Evolutionary conservation across 2,329 filamentous ascomycete genomes (phyloP).

Genomic region (Neofusicoccum umdonicola): DNA sequence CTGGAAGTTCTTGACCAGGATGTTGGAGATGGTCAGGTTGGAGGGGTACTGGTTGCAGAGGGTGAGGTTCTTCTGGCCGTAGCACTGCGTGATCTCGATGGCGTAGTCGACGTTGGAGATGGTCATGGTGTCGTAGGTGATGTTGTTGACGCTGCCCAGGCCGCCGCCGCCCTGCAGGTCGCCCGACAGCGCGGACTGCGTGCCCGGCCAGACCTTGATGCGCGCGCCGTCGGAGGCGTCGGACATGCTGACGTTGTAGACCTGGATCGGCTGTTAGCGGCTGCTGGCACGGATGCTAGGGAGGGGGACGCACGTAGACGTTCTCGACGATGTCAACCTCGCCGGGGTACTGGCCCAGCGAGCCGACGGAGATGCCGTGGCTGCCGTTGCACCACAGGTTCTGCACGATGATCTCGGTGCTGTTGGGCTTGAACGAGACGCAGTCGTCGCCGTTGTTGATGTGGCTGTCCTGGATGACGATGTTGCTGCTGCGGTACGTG

Average conservation of each 20-base stretch:
- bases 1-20: constrained; percentile 56
- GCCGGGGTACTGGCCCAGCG: constrained; percentile 64
- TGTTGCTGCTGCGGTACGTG: constrained; percentile 59
- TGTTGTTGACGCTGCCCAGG: constrained; percentile 60
- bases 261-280: constrained; percentile 21
- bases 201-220: constrained; percentile 72
- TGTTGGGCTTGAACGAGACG: constrained; percentile 73
- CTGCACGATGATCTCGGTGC: constrained; percentile 66
- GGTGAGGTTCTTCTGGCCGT: constrained; percentile 61
- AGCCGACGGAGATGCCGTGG: constrained; percentile 72
- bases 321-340: constrained; percentile 68
- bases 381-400: constrained; percentile 67
- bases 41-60: constrained; percentile 60
- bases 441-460: constrained; percentile 69
- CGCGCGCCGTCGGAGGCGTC: constrained; percentile 60
- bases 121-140: constrained; percentile 63
- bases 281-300: background rate
- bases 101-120: constrained; percentile 64
- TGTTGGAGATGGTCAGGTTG: constrained; percentile 54
- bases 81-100: constrained; percentile 65
- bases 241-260: constrained; percentile 38
- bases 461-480: constrained; percentile 66
- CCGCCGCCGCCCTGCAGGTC: constrained; percentile 67
- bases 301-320: constrained; percentile 50
- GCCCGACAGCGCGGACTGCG: constrained; percentile 53